Conservation (phyloP, 495 filamentous ascomycete species). For the Bacidia rubella region DNA sequence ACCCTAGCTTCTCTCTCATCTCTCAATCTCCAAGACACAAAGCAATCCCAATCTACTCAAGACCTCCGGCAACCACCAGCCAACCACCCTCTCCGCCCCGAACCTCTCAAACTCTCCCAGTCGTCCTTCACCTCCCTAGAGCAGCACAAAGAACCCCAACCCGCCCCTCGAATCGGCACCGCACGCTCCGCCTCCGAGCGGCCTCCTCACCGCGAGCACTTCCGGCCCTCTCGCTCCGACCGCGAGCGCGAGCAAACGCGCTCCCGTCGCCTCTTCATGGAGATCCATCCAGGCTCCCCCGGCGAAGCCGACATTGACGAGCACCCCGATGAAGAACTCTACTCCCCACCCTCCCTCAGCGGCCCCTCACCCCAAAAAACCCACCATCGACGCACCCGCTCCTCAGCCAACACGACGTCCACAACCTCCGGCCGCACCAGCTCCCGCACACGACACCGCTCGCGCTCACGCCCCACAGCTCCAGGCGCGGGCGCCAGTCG, state of each 20-base stretch:
- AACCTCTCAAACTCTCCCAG: slow-evolving; percentile 4
- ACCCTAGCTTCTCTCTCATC: slow-evolving; percentile 10
- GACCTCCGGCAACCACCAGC: slow-evolving; percentile 23
- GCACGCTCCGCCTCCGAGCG: slow-evolving; percentile 43
- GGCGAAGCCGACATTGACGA: slow-evolving; percentile 43
- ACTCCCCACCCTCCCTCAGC: slow-evolving; percentile 46
- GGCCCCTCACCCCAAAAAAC: slow-evolving; percentile 23
- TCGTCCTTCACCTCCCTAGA: slow-evolving; percentile 26
- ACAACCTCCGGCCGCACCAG: slow-evolving; percentile 21
- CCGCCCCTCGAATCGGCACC: slow-evolving; percentile 30
- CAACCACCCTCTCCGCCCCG: slow-evolving; percentile 22
- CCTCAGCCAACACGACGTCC: slow-evolving; percentile 41
- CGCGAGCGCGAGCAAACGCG: slow-evolving; percentile 12
- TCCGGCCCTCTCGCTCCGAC: slow-evolving; percentile 4
- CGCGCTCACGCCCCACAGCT: slow-evolving; percentile 6
- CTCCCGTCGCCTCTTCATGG: slow-evolving; percentile 18
- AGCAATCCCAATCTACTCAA: not conserved
- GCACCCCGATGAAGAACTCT: slow-evolving; percentile 48
- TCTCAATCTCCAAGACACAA: not conserved
- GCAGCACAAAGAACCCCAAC: slow-evolving; percentile 22
- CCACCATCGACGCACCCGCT: slow-evolving; percentile 6
- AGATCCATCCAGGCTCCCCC: slow-evolving; percentile 21
- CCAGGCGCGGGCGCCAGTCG: not conserved
- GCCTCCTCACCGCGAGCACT: slow-evolving; percentile 25
- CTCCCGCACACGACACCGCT: slow-evolving; percentile 34